Evolutionary conservation across 805 yeast species (phyloP).

Genomic region (Spathaspora hagerdaliae): DNA sequence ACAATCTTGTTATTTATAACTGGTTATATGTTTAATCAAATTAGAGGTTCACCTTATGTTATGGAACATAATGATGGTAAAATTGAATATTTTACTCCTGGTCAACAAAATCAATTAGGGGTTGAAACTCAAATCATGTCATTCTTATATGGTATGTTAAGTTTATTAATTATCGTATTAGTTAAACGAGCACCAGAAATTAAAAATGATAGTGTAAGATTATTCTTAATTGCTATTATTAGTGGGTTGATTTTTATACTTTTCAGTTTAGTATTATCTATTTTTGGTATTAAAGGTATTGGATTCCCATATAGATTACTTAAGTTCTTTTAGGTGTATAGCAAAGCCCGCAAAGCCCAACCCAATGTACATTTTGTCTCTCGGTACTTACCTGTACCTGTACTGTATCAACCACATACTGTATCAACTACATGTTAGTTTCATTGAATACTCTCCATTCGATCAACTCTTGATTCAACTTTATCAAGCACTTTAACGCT

Average conservation of each 20-base stretch:
- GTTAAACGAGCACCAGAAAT: conserved; percentile 52
- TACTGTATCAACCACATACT: too few relatives aligned
- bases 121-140: conserved; percentile 87
- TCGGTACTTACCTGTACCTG: too few relatives aligned
- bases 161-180: conserved; percentile 56
- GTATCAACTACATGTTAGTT: too few relatives aligned
- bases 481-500: conserved; percentile 25
- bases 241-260: conserved; percentile 46
- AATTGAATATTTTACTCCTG: conserved; percentile 40
- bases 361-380: too few relatives aligned
- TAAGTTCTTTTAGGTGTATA: conserved; percentile 3
- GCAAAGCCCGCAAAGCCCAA: too few relatives aligned
- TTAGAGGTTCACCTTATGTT: conserved; percentile 69
- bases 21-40: conserved; percentile 92
- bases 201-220: conserved; percentile 41
- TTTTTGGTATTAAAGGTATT: conserved; percentile 66
- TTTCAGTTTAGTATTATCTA: conserved; percentile 59
- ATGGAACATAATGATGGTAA: conserved; percentile 38
- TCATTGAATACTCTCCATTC: conserved; percentile 11
- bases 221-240: conserved; percentile 45
- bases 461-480: conserved; percentile 34
- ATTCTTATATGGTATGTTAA: conserved; percentile 64
- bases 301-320: conserved; percentile 72
- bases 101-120: conserved; percentile 76
- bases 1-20: conserved; percentile 67